These are phyloP conservation scores for Globisporangium acanthophoron DNA, from an alignment of 352 stramenopile genomes.

Conservation along the genomic window DNA sequence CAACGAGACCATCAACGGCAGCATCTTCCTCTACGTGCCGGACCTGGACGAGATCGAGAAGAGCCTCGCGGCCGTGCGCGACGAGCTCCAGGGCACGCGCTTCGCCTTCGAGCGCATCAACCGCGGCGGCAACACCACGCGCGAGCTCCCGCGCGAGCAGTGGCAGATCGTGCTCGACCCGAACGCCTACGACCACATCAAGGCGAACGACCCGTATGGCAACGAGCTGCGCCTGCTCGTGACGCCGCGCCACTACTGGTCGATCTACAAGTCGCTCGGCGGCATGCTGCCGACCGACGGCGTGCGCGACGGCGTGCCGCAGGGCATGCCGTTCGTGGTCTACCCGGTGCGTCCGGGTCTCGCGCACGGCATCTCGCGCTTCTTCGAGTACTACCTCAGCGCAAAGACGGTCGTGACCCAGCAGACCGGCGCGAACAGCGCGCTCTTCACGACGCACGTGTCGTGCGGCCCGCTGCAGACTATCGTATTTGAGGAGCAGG, in stretches of 20 bases:
- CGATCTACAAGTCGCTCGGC: conserved; percentile 51
- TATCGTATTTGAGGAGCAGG: conserved; percentile 59
- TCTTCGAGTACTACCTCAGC: conserved; percentile 64
- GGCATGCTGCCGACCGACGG: conserved; percentile 38
- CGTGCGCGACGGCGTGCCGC: conserved; percentile 27
- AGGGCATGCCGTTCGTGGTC: conserved; percentile 54
- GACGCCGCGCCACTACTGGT: conserved; percentile 53
- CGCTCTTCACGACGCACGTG: conserved; percentile 38
- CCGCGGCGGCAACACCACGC: conserved; percentile 39
- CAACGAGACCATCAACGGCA: conserved; percentile 49
- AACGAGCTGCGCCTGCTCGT: conserved; percentile 52
- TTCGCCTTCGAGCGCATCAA: conserved; percentile 52
- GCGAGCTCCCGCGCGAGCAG: conserved; percentile 41
- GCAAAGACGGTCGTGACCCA: conserved; percentile 43
- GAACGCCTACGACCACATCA: conserved; percentile 51
- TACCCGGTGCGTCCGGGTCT: conserved; percentile 55
- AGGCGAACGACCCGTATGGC: conserved; percentile 52
- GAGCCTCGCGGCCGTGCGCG: conserved; percentile 33
- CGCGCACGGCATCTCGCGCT: conserved; percentile 49
- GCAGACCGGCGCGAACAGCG: conserved; percentile 15
- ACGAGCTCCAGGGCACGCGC: conserved; percentile 45
- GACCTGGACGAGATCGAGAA: conserved; percentile 52
- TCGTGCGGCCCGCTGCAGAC: conserved; percentile 50
- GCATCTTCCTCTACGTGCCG: conserved; percentile 57
- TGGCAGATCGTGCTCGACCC: conserved; percentile 51